Evolutionary conservation across 345 rosid species (phyloP), one percentile per base, ranked within the genome.

Genomic region (Syzygium aromaticum): DNA sequence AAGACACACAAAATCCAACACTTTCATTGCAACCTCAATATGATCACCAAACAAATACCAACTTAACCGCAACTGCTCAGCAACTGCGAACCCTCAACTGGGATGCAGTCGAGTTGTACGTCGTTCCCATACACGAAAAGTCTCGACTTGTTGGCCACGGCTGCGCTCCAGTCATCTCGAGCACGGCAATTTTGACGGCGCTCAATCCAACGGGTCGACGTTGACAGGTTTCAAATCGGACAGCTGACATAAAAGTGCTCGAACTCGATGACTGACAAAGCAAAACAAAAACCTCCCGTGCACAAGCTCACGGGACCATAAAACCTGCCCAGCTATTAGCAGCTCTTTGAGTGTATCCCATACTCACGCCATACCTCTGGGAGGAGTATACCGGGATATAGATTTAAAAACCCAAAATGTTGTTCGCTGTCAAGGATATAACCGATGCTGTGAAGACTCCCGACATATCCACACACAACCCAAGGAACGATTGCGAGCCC

Each of bases 351-450:
- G 25, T 1, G 25, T 54, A 54, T 19, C 25, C 59, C 59, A 8
- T 7, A 54, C 21, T 1, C 59, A 54, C 11, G 21, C 59, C 7
- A 1, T 54, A 11, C 25, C 25, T 7, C 2, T 54, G 10, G 57
- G 1, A 19, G 11, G 2, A 53, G 17, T 54, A 2, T n/a, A 54
- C 21, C 57, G 25, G 25, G 25, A 21, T 21, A 1, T 54, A 54
- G 5, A 21, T 19, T 7, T 19, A 54, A 0, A 1, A 19, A 0
- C 25, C 9, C 0, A 54, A 1, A 21, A 54, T 10, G 4, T 21
- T 21, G 4, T 21, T 19, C 11, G 11, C 1, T 0, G 59, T 21
- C 11, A 22, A 25, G 0, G 59, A 0, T 0, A 7, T 0, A 3
- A 19, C 59, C 25, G 59, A 21, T 3, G 59, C 1, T 7, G 59